Base-by-base conservation (phyloP, 2,329 filamentous ascomycete species). In the Beauveria brongniartii region DNA sequence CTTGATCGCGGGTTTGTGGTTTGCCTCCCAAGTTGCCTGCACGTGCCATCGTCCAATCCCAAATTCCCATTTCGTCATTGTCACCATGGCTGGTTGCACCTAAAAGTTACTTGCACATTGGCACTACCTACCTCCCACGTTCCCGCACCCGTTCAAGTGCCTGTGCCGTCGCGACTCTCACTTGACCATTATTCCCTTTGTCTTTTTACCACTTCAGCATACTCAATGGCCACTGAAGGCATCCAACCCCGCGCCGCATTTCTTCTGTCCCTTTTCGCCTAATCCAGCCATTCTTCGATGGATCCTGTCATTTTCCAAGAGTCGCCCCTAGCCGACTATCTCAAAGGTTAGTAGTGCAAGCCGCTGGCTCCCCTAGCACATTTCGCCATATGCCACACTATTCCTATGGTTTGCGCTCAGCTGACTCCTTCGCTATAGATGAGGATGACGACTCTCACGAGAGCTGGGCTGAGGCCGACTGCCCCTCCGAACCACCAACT, bases 261-360 rank as follows among this genome's bases (percentile, higher is more conserved):
- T 24, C 26, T n/a, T 53, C 57, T 40, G n/a, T 59, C 14, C 28
- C 47, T 20, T 47, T 53, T 18, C 26, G 14, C 41, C 37, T 43
- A 47, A 20, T 28, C 14, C 48, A 16, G 26, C 48, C n/a, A 48
- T 43, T 7, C 47, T 46, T 22, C 55, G 20, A 94, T 97, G 92
- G 92, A 96, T 82, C 86, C 89, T 70, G 82, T 96, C 69, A 85
- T 96, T 68, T 90, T 89, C 76, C 85, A 94, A 77, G 87, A 92
- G 77, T 90, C 90, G 72, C 92, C 92, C 68, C 82, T 97, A 76
- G 92, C 91, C 72, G 86, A 90, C 70, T 94, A 94, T 77, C 85
- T 97, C 68, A 88, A 92, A 85, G 92, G 92, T 94, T 75, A 69
- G 58, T 61, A 22, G 24, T 24, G 22, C 43, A 26, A 50, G 30